Conservation (phyloP, 2,329 filamentous ascomycete species). For the Colletotrichum sp. region DNA sequence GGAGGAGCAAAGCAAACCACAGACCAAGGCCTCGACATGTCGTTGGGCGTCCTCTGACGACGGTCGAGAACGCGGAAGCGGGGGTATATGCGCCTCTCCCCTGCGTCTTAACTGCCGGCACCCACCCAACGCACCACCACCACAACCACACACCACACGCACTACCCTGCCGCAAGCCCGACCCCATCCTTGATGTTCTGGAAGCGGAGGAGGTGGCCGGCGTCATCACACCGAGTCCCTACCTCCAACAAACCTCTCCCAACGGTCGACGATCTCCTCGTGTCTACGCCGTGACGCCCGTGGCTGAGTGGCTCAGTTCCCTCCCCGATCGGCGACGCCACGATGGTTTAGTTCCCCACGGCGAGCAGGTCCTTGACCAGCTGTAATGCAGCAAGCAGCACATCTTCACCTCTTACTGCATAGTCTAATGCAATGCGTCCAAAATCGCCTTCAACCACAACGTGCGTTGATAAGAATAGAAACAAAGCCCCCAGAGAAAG, state of each 20-base stretch:
- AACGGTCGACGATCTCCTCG: not conserved
- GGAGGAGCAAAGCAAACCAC: not conserved
- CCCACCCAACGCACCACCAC: not conserved
- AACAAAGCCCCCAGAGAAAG: not conserved
- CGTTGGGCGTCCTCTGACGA: not conserved
- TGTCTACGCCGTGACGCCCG: not conserved
- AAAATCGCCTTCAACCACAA: not conserved
- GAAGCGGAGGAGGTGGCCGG: not conserved
- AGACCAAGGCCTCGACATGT: not conserved
- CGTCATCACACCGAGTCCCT: not conserved
- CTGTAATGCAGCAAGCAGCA: not conserved
- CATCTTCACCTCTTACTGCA: not conserved
- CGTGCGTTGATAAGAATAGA: not conserved
- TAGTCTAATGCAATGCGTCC: not conserved
- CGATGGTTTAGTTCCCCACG: not conserved
- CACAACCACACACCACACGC: not conserved
- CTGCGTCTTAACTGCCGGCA: slow-evolving; percentile 21
- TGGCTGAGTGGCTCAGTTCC: slow-evolving; percentile 5
- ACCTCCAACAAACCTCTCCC: not conserved
- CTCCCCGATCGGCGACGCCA: not conserved
- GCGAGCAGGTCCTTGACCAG: not conserved
- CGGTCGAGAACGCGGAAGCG: not conserved
- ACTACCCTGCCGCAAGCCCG: not conserved
- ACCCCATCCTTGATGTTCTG: not conserved
- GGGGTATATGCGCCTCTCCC: slow-evolving; percentile 14